phyloP scores from a whole-genome alignment of 331 rosid species.

The Saraca asoca region DNA sequence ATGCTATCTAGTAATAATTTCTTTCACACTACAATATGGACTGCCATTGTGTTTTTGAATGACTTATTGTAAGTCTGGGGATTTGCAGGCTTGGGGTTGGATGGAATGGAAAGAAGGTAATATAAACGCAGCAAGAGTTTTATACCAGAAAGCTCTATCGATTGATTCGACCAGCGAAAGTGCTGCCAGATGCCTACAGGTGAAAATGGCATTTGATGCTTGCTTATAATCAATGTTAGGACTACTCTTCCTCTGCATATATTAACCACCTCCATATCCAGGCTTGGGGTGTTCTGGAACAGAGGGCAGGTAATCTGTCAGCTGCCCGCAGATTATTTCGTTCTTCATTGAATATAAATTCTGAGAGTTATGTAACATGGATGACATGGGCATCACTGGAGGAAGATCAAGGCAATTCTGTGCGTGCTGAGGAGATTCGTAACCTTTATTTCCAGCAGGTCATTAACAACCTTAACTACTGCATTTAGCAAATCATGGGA shows the following conservation, averaged over 20 bases:
- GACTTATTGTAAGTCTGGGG: constrained; percentile 34
- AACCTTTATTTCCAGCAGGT: constrained; percentile 94
- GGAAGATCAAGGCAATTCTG: constrained; percentile 87
- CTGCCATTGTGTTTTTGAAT: constrained; percentile 7
- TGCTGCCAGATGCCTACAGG: constrained; percentile 98
- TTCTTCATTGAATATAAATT: constrained; percentile 76
- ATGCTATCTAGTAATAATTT: not conserved
- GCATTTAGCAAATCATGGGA: constrained; percentile 4
- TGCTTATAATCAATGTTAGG: constrained; percentile 25
- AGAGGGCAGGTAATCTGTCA: constrained; percentile 73
- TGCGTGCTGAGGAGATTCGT: constrained; percentile 93
- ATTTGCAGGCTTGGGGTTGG: constrained; percentile 98
- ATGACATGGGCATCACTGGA: constrained; percentile 98
- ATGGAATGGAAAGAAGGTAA: constrained; percentile 99
- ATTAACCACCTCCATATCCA: constrained; percentile 29
- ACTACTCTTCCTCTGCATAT: constrained; percentile 8
- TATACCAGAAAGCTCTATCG: constrained; percentile 71
- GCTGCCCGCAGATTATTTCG: constrained; percentile 83
- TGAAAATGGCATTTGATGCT: constrained; percentile 28
- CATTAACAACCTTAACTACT: constrained; percentile 26
- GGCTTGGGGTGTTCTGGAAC: constrained; percentile 99
- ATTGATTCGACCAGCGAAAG: constrained; percentile 68
- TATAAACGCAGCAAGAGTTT: constrained; percentile 68
- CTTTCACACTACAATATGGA: constrained; percentile 3
- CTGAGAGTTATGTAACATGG: constrained; percentile 96